phyloP scores from a whole-genome alignment of 2,329 filamentous ascomycete genomes.

The Monosporascus sp. region DNA sequence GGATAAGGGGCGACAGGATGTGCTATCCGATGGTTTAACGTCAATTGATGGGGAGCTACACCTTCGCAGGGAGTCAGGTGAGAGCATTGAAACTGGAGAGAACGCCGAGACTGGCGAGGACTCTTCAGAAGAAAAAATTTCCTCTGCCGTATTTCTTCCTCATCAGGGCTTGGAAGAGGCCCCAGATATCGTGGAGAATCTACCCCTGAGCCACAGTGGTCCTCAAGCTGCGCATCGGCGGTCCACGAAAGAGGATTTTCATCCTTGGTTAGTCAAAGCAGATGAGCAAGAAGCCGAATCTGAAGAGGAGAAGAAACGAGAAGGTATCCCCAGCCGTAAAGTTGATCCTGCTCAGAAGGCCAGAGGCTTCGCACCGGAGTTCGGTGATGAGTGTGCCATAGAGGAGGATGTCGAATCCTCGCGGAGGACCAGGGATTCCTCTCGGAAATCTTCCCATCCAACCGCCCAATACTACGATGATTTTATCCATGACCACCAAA shows the following conservation, averaged over 20 bases:
- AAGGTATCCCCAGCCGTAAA: conserved; percentile 23
- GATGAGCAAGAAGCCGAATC: conserved; percentile 39
- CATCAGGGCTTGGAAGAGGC: conserved; percentile 55
- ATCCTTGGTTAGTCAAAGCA: conserved; percentile 55
- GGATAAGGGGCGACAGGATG: conserved; percentile 3
- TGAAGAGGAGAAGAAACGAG: conserved; percentile 26
- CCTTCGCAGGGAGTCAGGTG: conserved; percentile 31
- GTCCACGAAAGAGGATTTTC: conserved; percentile 30
- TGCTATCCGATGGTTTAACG: conserved; percentile 5
- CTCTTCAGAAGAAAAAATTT: conserved; percentile 78
- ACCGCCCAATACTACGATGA: conserved; percentile 41
- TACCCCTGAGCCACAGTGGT: conserved; percentile 19
- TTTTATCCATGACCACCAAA: conserved; percentile 46
- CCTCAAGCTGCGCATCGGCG: conserved; percentile 25
- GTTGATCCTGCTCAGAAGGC: conserved; percentile 16
- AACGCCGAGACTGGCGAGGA: conserved; percentile 47
- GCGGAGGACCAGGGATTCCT: conserved; percentile 26
- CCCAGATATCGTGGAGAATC: conserved; percentile 22
- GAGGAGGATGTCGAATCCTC: conserved; percentile 37
- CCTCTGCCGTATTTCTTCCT: conserved; percentile 77
- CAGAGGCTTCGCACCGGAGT: conserved; percentile 27
- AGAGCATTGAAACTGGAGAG: conserved; percentile 32
- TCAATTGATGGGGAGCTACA: conserved; percentile 10
- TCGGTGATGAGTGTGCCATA: conserved; percentile 34
- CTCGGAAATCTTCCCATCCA: conserved; percentile 29